Conservation (phyloP, 2,329 filamentous ascomycete genomes). For the Aureobasidium subglaciale region DNA sequence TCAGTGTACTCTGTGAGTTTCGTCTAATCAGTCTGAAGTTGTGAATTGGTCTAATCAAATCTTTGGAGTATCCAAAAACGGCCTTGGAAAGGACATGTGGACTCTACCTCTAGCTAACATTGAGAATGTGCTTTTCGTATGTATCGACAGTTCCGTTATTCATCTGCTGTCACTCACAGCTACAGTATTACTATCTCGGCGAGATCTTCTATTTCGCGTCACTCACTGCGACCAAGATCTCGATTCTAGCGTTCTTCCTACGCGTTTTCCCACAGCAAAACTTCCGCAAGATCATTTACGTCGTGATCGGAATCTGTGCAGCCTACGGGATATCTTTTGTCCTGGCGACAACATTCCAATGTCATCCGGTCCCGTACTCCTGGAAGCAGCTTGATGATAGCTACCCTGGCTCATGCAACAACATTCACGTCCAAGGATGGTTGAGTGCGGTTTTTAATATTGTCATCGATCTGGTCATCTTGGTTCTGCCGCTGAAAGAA, state of each 20-base stretch:
- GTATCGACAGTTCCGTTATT: neutral
- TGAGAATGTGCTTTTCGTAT: constrained; percentile 16
- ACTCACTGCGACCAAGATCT: constrained; percentile 29
- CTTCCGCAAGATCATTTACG: constrained; percentile 25
- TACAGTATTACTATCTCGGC: constrained; percentile 3
- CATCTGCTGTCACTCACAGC: neutral
- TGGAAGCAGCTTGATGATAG: constrained; percentile 12
- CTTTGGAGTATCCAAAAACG: constrained; percentile 18
- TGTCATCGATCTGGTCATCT: constrained; percentile 17
- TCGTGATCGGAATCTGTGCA: constrained; percentile 24
- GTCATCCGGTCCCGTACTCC: constrained; percentile 12
- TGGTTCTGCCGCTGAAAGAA: constrained; percentile 16
- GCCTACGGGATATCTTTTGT: constrained; percentile 14
- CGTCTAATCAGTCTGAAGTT: too few species aligned
- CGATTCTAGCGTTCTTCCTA: constrained; percentile 29
- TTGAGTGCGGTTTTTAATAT: constrained; percentile 17
- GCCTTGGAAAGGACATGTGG: constrained; percentile 22
- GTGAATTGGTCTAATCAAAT: neutral
- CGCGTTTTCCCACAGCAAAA: constrained; percentile 28
- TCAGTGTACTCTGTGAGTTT: constrained; percentile 9
- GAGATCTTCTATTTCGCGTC: constrained; percentile 27
- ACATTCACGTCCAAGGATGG: constrained; percentile 13
- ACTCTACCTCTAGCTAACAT: constrained; percentile 18
- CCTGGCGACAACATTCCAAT: constrained; percentile 15
- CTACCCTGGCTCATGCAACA: constrained; percentile 5